Evolutionary conservation across 2,329 filamentous ascomycete genomes (phyloP), one percentile per base, ranked within the genome.

Genomic region (Dryadomyces quercus-mongolicae): DNA sequence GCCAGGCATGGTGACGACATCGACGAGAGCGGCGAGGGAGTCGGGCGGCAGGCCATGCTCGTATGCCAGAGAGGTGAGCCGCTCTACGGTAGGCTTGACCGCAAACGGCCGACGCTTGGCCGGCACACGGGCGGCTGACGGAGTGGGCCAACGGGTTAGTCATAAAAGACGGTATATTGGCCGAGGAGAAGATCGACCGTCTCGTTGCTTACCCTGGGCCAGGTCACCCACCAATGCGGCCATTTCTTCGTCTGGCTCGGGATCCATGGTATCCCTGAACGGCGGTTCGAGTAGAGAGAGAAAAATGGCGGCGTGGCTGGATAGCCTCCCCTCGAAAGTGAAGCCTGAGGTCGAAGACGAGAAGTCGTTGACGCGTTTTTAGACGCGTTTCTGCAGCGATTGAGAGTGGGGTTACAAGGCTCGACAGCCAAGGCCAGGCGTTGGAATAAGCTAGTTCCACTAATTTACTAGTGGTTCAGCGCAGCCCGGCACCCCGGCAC

Each of bases 71-170:
- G 77, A 76, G 49, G 77, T 73, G 54, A 90, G 73, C 25, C 70
- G 77, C 64, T 88, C 81, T 50, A 88, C 75, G 16, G 80, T 72
- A 20, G 78, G 73, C 60, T 84, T 82, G 58, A 88, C 76, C 62
- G 76, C 80, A 48, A 74, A 72, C 36, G 71, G 69, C 48, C 88
- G 80, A 60, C 84, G 78, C 65, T 87, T 90, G 56, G 84, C 74
- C 0, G 85, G 78, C 36, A 78, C 62, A 60, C 74, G 77, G 20
- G 81, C 77, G 21, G 78, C 81, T 84, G 57, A 6, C 5, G 31
- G 20, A 20, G 15, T 25, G 47, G 25, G 25, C 25, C 8, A 18
- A 21, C 20, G 16, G 47, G 3, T 34, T 16, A n/a, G 43, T 15
- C 16, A 8, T 43, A n/a, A n/a, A n/a, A n/a, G n/a, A n/a, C n/a